Evolutionary conservation across 2,329 filamentous ascomycete species (phyloP), one percentile per base, ranked within the genome.

Genomic region (Talaromyces sp.): DNA sequence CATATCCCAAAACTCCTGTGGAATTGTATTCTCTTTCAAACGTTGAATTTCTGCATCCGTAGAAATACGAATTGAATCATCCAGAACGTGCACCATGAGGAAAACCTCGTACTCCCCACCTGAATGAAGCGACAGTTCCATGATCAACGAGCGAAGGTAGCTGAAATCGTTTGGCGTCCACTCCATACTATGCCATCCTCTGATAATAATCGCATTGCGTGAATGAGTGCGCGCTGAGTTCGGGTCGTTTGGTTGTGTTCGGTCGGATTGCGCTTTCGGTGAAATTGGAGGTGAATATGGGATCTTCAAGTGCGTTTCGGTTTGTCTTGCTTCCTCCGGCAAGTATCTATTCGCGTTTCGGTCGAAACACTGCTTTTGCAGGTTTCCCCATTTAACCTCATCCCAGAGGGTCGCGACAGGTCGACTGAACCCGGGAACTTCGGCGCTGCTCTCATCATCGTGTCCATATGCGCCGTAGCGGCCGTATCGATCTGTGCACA

Each of bases 91-190:
- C 42, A 93, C 82, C 52, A 93, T 78, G 68, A 93, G 89, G 72
- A 92, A 90, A 1, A 93, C 82, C 27, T 84, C 82, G 68, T 92
- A 92, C 71, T 93, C 89, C 32, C 86, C 88, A 17, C 89, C 88
- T 0, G 89, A 90, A 60, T 84, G 83, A 57, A 93, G 76, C 9
- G 86, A 83, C 4, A 93, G 79, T 73, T 96, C 93, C 22, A 88
- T 85, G 70, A 96, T 92, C 75, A 96, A 85, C 32, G 92, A 88
- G 30, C 93, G 88, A 30, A 96, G 75, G 69, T 92, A 91, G 74
- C 92, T 85, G 55, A 93, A 81, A 70, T 95, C 90, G 69, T 96
- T 90, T 47, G 89, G 84, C 11, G 86, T 86, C 81, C 92, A 97
- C 7, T 85, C 69, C 67, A 90, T 95, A 66, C 89, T 89, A 66